phyloP scores from a whole-genome alignment of 1,284 basidiomycete species.

The Cryptococcus maquisensis region DNA sequence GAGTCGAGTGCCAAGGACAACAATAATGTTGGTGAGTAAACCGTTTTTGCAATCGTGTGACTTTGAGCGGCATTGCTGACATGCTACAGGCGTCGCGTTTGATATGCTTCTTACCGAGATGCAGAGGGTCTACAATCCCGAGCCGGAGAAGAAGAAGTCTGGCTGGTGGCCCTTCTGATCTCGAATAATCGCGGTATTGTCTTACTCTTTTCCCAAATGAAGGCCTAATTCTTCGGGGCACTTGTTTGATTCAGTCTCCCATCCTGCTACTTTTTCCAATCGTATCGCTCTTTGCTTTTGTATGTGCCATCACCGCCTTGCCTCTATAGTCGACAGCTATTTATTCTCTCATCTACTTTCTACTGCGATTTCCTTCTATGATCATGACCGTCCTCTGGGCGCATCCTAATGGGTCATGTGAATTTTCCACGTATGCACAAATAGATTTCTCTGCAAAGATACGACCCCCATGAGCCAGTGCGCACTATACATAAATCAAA shows the following conservation, averaged over 20 bases:
- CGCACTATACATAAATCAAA: neutral
- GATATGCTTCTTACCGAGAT: slow-evolving; percentile 83
- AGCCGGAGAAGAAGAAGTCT: slow-evolving; percentile 44
- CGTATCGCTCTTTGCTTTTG: neutral
- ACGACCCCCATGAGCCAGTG: neutral
- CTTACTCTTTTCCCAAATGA: too few relatives aligned
- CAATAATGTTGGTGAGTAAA: slow-evolving; percentile 75
- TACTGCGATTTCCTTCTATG: neutral
- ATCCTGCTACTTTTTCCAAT: neutral
- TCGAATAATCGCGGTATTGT: neutral
- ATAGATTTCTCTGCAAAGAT: neutral
- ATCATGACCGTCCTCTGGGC: neutral
- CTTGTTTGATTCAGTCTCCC: neutral
- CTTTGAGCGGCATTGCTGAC: neutral
- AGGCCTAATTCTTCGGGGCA: neutral
- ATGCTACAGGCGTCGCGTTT: slow-evolving; percentile 69
- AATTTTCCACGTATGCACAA: neutral
- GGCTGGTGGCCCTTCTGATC: slow-evolving; percentile 33
- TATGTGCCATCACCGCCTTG: slow-evolving; percentile 1
- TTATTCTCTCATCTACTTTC: neutral
- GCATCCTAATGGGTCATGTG: neutral
- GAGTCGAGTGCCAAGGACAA: slow-evolving; percentile 89
- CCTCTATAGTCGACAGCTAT: neutral
- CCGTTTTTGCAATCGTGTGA: neutral
- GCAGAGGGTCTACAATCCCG: slow-evolving; percentile 48